Conservation (phyloP, 441 rosid species). For the Gossypium laxum region DNA sequence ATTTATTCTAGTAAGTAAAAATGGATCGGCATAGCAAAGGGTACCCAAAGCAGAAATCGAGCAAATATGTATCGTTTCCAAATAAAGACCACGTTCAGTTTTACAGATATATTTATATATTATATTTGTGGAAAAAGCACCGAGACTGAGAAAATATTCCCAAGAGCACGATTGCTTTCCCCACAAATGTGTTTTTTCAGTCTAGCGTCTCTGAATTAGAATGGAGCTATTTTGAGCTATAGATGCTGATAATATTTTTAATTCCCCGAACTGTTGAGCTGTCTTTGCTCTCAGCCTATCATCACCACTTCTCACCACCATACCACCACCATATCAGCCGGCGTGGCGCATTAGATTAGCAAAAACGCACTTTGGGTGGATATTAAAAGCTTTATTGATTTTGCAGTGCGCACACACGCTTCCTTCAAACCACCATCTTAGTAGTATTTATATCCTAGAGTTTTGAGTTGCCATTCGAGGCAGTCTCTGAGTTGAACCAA, state of each 20-base stretch:
- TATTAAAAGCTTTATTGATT: slow-evolving; percentile 1
- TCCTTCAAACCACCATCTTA: slow-evolving; percentile 5
- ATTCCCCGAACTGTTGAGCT: background rate
- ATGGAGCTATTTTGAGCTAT: background rate
- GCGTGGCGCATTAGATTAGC: slow-evolving; percentile 9
- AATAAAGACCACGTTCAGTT: slow-evolving; percentile 1
- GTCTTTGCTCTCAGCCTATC: slow-evolving; percentile 3
- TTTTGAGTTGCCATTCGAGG: background rate
- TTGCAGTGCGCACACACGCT: background rate
- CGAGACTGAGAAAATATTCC: background rate
- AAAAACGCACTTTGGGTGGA: slow-evolving; percentile 24
- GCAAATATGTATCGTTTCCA: background rate
- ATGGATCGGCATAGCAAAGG: background rate
- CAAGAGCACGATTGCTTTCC: background rate
- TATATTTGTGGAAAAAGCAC: background rate
- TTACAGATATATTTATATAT: background rate
- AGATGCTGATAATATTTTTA: background rate
- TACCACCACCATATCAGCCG: slow-evolving; percentile 5
- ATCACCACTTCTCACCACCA: slow-evolving; percentile 9
- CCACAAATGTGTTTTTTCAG: slow-evolving; percentile 6
- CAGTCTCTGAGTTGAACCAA: background rate
- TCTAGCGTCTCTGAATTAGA: background rate
- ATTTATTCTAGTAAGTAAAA: background rate
- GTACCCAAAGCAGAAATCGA: background rate
- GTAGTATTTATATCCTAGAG: slow-evolving; percentile 4